Evolutionary conservation across 2,329 filamentous ascomycete genomes (phyloP).

Genomic region (Epichloe glyceriae): DNA sequence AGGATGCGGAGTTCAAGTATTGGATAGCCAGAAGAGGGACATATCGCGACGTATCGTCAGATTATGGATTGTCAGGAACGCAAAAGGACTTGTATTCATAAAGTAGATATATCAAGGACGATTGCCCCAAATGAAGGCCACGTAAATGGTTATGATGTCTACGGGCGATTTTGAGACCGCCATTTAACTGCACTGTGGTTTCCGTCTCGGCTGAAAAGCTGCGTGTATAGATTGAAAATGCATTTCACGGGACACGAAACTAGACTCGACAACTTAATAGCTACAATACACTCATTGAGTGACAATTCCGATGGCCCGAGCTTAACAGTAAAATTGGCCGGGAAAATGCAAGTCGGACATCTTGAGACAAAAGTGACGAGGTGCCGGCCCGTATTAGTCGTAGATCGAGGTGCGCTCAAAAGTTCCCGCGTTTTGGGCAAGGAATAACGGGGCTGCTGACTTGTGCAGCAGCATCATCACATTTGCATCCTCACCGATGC

Average conservation of each 20-base stretch:
- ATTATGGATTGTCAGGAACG: background rate
- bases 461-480: too few species aligned
- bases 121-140: background rate
- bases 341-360: too few species aligned
- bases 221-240: too few species aligned
- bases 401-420: background rate
- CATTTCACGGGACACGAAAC: too few species aligned
- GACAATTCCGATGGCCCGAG: too few species aligned
- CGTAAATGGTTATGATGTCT: background rate
- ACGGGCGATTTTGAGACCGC: background rate
- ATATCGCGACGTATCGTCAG: background rate
- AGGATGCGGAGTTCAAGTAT: background rate
- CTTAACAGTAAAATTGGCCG: too few species aligned
- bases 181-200: background rate
- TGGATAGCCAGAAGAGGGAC: background rate
- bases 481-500: too few species aligned
- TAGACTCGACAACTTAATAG: too few species aligned
- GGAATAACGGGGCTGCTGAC: background rate
- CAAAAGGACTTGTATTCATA: background rate
- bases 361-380: too few species aligned
- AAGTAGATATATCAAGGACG: background rate
- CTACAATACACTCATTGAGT: too few species aligned
- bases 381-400: too few species aligned
- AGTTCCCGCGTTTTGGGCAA: background rate
- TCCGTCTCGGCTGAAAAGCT: background rate